Evolutionary conservation across 2,329 filamentous ascomycete genomes (phyloP), one percentile per base, ranked within the genome.

Genomic region (Hymenoscyphus linearis): DNA sequence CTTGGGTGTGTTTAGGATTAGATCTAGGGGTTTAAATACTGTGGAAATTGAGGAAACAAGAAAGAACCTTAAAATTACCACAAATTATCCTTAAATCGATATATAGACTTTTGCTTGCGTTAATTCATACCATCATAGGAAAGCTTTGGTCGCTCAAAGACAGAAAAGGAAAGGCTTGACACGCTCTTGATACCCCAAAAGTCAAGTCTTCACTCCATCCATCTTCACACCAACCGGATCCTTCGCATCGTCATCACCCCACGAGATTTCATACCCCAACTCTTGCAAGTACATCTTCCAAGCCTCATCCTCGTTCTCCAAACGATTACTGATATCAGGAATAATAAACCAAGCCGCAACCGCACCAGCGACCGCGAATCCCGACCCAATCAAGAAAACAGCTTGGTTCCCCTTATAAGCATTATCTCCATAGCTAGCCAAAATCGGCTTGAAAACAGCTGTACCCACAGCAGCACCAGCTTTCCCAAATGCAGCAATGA

Each of bases 401-500:
- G 74, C 78, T 60, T 81, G 79, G 50, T 80, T 74, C 0, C 80
- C 80, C 64, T 79, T 77, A 10, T 74, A 68, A 0, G 74, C 70
- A 35, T 76, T 72, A 18, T 73, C 67, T 27, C 74, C 58, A 59
- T 75, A 80, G 1, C 75, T 75, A 55, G 77, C 74, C 35, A 80
- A 76, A 55, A 92, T 88, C 62, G 91, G 83, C 0, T 88, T 87
- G 71, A 95, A 91, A 10, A 95, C 86, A 68, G 89, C 93, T 1
- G 88, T 91, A 12, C 93, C 93, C 9, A 96, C 85, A 68, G 96
- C 96, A 2, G 91, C 93, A 57, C 88, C 88, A 40, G 92, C 82
- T 75, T 91, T 93, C 63, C 90, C 89, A 2, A 85, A 70, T 0
- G 88, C 88, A 0, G 89, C 89, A 0, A 89, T 88, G 52, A 90